Conservation (phyloP, 805 yeast species). For the Starmerella lactis-condensi region DNA sequence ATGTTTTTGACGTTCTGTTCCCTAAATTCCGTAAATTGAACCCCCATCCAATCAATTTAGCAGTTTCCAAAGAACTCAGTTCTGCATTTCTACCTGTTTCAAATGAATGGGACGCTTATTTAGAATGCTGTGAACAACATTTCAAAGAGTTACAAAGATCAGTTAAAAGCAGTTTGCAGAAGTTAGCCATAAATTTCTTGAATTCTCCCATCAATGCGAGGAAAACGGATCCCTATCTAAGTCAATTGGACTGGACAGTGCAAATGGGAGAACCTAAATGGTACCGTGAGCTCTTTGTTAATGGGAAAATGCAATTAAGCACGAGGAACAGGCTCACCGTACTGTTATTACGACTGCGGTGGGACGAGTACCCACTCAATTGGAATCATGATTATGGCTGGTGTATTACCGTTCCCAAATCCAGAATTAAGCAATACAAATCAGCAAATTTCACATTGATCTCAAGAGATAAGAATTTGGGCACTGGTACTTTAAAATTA, state of each 20-base stretch:
- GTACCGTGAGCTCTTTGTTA: conserved; percentile 46
- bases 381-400: conserved; percentile 76
- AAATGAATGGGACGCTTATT: conserved; percentile 50
- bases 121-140: conserved; percentile 45
- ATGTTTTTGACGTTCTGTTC: conserved; percentile 45
- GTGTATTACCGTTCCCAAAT: conserved; percentile 50
- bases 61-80: conserved; percentile 60
- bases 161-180: conserved; percentile 40
- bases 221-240: conserved; percentile 64
- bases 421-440: conserved; percentile 20
- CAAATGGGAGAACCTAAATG: conserved; percentile 84
- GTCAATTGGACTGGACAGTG: conserved; percentile 75
- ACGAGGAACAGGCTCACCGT: conserved; percentile 63
- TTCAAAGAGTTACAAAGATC: conserved; percentile 40
- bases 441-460: conserved; percentile 24
- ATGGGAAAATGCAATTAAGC: conserved; percentile 37
- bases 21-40: conserved; percentile 50
- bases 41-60: conserved; percentile 90
- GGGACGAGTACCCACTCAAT: conserved; percentile 68
- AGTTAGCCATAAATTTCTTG: conserved; percentile 43
- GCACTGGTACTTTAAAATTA: conserved; percentile 34
- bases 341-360: conserved; percentile 49
- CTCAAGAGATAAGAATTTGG: conserved; percentile 4
- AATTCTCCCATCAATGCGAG: conserved; percentile 18
- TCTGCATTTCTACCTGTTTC: conserved; percentile 65